Evolutionary conservation across 108 stramenopile species (phyloP).

Genomic region (Nannochloropsis gaditana): DNA sequence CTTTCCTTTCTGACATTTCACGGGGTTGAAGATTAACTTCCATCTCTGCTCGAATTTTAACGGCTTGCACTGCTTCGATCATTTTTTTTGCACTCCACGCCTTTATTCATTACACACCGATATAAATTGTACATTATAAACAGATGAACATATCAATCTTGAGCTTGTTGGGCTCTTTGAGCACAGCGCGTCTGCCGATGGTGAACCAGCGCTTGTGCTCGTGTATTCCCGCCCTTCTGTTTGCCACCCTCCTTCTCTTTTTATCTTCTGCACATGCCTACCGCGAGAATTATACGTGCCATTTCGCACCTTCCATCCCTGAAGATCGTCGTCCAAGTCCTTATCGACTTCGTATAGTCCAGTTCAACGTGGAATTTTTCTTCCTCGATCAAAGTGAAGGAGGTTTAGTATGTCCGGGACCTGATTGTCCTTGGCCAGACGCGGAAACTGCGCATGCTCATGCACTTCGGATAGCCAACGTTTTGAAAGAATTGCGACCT

Average conservation of each 20-base stretch:
- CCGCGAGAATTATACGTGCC: neutral
- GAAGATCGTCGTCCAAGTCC: neutral
- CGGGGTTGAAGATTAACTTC: too few species aligned
- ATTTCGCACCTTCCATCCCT: constrained; percentile 11
- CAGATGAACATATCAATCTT: too few species aligned
- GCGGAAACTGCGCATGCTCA: neutral
- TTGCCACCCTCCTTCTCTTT: neutral
- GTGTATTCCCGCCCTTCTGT: neutral
- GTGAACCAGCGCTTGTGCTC: neutral
- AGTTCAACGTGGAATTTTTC: neutral
- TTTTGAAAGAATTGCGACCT: constrained; percentile 7
- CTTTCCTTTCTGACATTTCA: too few species aligned
- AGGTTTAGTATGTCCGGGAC: neutral
- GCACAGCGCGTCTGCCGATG: too few species aligned
- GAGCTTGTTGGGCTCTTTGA: too few species aligned
- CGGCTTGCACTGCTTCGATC: too few species aligned
- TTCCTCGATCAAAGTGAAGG: neutral
- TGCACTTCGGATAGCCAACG: neutral
- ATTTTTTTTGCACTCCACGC: too few species aligned
- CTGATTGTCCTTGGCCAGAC: constrained; percentile 8
- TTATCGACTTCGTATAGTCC: neutral
- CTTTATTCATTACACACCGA: too few species aligned
- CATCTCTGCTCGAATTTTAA: too few species aligned
- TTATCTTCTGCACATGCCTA: neutral
- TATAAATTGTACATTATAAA: too few species aligned